Percentiles rank a stretch among this genome's conserved stretches.
Evolutionary conservation across 139 green algal genomes (phyloP).

Genomic region (Chlorella sp.): DNA sequence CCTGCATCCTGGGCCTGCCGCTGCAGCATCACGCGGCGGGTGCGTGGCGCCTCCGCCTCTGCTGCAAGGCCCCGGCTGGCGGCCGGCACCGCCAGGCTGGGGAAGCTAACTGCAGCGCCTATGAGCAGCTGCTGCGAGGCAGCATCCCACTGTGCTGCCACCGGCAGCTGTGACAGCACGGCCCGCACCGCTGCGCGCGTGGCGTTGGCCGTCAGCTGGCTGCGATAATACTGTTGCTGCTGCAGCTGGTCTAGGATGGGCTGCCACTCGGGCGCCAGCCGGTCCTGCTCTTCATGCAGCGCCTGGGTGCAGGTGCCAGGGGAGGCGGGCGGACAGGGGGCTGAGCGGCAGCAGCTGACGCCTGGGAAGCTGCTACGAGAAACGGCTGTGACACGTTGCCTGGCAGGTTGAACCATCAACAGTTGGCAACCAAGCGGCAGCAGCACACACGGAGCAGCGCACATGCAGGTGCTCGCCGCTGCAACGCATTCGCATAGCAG

Average conservation of each 20-base stretch:
- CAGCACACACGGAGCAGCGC: no score
- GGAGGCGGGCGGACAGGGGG: background rate
- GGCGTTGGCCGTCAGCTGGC: background rate
- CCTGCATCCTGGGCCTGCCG: conserved; percentile 18
- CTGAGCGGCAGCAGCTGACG: background rate
- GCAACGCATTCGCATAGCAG: no score
- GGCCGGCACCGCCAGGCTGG: background rate
- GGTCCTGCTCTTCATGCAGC: conserved; percentile 19
- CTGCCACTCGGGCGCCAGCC: conserved; percentile 46
- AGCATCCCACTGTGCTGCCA: background rate
- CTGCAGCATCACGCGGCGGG: conserved; percentile 13
- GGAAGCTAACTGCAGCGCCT: conserved; percentile 28
- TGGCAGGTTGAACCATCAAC: no score
- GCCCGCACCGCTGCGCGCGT: background rate
- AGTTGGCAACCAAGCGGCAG: no score
- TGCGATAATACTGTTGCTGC: background rate
- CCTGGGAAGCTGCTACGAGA: no score
- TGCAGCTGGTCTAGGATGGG: conserved; percentile 4
- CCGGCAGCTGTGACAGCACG: background rate
- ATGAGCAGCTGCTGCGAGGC: conserved; percentile 3
- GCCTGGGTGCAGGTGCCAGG: background rate
- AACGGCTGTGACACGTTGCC: no score
- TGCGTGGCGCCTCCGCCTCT: background rate
- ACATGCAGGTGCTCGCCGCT: no score
- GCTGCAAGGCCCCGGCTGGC: background rate